Percentiles rank a stretch among this genome's conserved stretches.
Evolutionary conservation across 2,329 filamentous ascomycete genomes (phyloP).

Genomic region (Achaetomium macrosporum): DNA sequence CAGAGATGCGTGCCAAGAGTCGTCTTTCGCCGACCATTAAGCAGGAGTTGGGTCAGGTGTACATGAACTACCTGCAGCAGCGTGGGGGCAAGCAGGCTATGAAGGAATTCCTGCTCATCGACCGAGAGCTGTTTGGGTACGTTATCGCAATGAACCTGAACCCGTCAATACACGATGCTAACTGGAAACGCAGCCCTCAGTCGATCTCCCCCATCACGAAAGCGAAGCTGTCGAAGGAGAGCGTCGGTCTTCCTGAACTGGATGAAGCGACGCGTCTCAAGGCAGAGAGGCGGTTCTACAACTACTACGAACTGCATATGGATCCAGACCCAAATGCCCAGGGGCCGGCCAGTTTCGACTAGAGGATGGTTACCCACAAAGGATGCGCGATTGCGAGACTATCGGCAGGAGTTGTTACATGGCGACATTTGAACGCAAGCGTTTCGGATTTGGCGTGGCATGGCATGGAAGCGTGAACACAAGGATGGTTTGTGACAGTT

Average conservation of each 20-base stretch:
- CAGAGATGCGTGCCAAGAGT: conserved; percentile 68
- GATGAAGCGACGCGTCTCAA: conserved; percentile 46
- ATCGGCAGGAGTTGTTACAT: neutral
- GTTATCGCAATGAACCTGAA: conserved; percentile 26
- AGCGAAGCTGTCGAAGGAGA: conserved; percentile 40
- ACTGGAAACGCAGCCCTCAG: conserved; percentile 34
- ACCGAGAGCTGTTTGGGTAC: conserved; percentile 82
- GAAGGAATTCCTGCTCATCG: conserved; percentile 76
- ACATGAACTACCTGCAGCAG: conserved; percentile 79
- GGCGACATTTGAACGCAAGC: neutral
- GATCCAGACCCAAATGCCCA: conserved; percentile 43
- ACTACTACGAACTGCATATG: conserved; percentile 48
- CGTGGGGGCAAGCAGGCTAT: conserved; percentile 76
- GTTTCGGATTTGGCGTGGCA: too few species aligned
- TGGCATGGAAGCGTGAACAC: too few species aligned
- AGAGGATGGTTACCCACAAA: conserved; percentile 10
- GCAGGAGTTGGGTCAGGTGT: conserved; percentile 69
- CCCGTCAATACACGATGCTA: conserved; percentile 2
- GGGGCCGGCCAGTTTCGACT: conserved; percentile 49
- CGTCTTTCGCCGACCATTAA: conserved; percentile 61
- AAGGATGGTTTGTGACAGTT: too few species aligned
- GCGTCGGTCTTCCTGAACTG: conserved; percentile 40
- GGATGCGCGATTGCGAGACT: neutral
- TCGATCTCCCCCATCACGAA: conserved; percentile 41
- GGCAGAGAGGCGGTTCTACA: conserved; percentile 46